Evolutionary conservation across 306 rosid genomes (phyloP).

Genomic region (Cucurbita ficifolia): DNA sequence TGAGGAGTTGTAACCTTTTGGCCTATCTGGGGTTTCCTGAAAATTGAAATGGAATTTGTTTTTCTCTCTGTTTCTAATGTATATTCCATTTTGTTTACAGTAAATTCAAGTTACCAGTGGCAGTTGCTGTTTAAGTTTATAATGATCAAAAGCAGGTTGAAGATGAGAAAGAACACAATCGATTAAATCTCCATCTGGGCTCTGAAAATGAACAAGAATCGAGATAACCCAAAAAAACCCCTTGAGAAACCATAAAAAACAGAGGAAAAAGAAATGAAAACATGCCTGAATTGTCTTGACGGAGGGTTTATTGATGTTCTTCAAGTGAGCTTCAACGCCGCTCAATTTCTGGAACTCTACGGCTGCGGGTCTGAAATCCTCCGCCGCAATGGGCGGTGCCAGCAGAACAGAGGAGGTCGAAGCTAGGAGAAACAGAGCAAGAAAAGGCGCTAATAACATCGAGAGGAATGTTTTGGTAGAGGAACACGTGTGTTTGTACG

Average conservation of each 20-base stretch:
- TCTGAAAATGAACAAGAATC: conserved; percentile 31
- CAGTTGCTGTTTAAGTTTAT: conserved; percentile 45
- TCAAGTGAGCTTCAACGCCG: conserved; percentile 32
- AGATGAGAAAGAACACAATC: conserved; percentile 76
- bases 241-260: background rate
- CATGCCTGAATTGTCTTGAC: conserved; percentile 70
- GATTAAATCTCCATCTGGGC: conserved; percentile 88
- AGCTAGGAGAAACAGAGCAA: background rate
- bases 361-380: conserved; percentile 28
- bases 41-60: conserved; percentile 5
- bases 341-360: conserved; percentile 27
- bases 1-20: conserved; percentile 30
- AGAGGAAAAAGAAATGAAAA: background rate
- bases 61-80: background rate
- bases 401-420: background rate
- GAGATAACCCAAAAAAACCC: conserved; percentile 3
- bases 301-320: conserved; percentile 68
- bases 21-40: conserved; percentile 91
- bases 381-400: background rate
- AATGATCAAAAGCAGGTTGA: conserved; percentile 94
- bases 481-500: conserved; percentile 25
- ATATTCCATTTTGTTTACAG: background rate
- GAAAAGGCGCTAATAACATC: background rate
- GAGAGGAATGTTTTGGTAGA: conserved; percentile 29
- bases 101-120: conserved; percentile 21